Conservation (phyloP, 805 yeast species). For the Ogataea sp. region DNA sequence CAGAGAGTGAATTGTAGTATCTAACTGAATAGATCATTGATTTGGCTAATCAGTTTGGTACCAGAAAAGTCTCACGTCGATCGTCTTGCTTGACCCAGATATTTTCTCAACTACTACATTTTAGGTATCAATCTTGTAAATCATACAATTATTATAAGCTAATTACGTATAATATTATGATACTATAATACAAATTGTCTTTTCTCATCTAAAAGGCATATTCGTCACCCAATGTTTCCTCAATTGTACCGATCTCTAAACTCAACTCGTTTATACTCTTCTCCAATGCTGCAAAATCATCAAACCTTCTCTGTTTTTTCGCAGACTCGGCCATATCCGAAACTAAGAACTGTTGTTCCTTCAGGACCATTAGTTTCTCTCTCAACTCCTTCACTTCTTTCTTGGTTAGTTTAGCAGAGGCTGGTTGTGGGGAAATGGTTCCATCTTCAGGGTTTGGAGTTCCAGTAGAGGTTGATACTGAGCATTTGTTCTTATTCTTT, state of each 20-base stretch:
- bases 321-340: constrained; percentile 54
- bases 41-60: no score
- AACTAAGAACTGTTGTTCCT: constrained; percentile 74
- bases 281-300: constrained; percentile 58
- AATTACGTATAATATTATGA: no score
- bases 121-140: no score
- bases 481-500: constrained; percentile 10
- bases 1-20: no score
- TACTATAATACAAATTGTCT: no score
- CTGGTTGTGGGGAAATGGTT: no score
- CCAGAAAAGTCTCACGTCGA: no score
- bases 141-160: no score
- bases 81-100: no score
- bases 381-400: constrained; percentile 49
- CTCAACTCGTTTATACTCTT: constrained; percentile 51
- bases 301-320: constrained; percentile 64
- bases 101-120: no score
- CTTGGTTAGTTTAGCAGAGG: constrained; percentile 35
- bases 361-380: constrained; percentile 77
- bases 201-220: no score
- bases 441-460: background rate
- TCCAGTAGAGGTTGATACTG: background rate
- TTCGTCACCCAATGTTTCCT: constrained; percentile 49
- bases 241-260: constrained; percentile 37
- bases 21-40: no score